Evolutionary conservation across 345 rosid species (phyloP).

Genomic region (Populus deltoides): DNA sequence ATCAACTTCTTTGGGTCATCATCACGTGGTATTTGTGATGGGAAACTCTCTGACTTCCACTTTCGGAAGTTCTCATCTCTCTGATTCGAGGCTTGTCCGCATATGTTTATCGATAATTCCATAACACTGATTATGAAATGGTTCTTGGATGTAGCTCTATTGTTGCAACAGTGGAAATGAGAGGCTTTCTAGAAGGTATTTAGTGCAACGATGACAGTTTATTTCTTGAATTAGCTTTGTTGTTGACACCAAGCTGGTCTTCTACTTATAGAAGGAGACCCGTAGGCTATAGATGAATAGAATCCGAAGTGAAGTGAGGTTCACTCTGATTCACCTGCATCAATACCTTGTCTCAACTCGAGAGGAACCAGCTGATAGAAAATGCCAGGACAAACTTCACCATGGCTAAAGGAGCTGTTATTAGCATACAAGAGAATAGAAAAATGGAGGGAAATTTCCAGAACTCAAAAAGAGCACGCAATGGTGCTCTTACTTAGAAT

Average conservation of each 20-base stretch:
- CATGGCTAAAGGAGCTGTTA: too few species aligned
- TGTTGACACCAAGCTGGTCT: not conserved
- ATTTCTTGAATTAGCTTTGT: not conserved
- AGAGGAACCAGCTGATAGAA: not conserved
- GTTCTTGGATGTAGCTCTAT: not conserved
- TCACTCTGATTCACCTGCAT: not conserved
- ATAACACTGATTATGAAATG: not conserved
- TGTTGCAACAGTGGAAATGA: not conserved
- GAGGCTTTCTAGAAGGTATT: not conserved
- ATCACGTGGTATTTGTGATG: too few species aligned
- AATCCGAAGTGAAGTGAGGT: not conserved
- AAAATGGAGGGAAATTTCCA: too few species aligned
- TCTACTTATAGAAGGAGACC: not conserved
- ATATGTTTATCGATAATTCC: not conserved
- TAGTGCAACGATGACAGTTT: not conserved
- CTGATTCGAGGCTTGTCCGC: not conserved
- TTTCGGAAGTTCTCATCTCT: not conserved
- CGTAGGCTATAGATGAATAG: not conserved
- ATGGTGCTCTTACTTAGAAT: too few species aligned
- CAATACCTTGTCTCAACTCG: not conserved
- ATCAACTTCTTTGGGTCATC: too few species aligned
- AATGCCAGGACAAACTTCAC: not conserved
- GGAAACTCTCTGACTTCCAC: not conserved
- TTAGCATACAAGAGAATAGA: too few species aligned
- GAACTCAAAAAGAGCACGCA: too few species aligned